phyloP scores from a whole-genome alignment of 129 eudicot genomes.

The Escallonia rubra region DNA sequence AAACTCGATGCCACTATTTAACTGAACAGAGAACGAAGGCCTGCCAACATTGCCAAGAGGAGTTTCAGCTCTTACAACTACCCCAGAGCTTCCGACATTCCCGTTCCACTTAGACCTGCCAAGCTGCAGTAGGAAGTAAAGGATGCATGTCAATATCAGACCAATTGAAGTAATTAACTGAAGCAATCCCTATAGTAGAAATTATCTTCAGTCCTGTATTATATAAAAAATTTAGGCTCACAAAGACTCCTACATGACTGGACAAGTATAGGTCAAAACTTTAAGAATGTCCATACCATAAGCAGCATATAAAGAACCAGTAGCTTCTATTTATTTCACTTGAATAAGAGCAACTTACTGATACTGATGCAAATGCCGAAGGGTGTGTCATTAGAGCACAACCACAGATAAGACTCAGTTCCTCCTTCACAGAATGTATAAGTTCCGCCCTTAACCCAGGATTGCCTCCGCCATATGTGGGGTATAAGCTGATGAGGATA shows the following conservation, averaged over 20 bases:
- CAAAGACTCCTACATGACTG: too few species aligned
- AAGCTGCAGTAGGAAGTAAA: conserved; percentile 37
- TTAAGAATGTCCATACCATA: background rate
- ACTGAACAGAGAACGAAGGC: conserved; percentile 81
- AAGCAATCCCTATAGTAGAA: too few species aligned
- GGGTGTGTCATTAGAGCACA: conserved; percentile 55
- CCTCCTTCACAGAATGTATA: conserved; percentile 74
- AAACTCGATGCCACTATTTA: conserved; percentile 86
- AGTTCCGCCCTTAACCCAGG: conserved; percentile 79
- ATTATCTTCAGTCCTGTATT: too few species aligned
- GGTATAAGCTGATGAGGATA: conserved; percentile 46
- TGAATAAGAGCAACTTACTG: conserved; percentile 42
- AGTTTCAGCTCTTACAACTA: conserved; percentile 74
- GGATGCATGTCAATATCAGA: too few species aligned
- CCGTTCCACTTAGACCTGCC: conserved; percentile 99
- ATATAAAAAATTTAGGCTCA: too few species aligned
- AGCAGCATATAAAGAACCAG: background rate
- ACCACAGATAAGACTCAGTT: conserved; percentile 68
- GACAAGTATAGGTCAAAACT: too few species aligned
- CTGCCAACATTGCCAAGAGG: conserved; percentile 64
- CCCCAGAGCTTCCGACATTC: conserved; percentile 78
- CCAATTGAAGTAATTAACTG: too few species aligned
- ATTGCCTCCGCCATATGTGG: conserved; percentile 82
- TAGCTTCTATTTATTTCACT: too few species aligned
- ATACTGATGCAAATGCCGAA: conserved; percentile 80